Base-by-base conservation (phyloP, 2,329 filamentous ascomycete species). In the Bipolaris bicolor region DNA sequence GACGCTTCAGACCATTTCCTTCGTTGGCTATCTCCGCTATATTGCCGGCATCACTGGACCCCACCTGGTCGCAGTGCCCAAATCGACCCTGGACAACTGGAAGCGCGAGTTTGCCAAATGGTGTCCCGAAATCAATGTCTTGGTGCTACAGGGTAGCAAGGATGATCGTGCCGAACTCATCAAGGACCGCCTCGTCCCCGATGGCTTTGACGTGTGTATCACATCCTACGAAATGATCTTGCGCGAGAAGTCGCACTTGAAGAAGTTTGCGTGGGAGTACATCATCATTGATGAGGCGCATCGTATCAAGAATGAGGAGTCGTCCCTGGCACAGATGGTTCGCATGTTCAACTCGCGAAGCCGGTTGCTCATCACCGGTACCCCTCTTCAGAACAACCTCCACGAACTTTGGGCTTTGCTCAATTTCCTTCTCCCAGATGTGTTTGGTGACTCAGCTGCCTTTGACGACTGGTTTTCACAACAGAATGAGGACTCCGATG, bases 161-260 rank as follows among this genome's bases (percentile, higher is more conserved):
- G 95, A 99, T 7, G 92, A 97, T 78, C 90, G 95, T 43, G 86
- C 92, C 61, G 82, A 87, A 46, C 83, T 99, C 52, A 98, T 99
- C 77, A 91, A 92, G 64, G 91, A 97, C 15, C 90, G 91, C 4
- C 83, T 99, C n/a, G 84, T 96, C 16, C 91, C 96, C 58, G 92
- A 97, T 76, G 91, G 96, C 65, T 99, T 99, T 67, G 95, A 99
- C 70, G 94, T 98, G 16, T 97, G 94, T 79, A 91, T 99, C 74
- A 99, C 95, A 13, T 97, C 93, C 76, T 99, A 99, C 79, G 95
- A 99, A 77, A 98, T 99, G 94, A 92, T 99, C 58, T 83, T 99
- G 11, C 88, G 95, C 56, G 95, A 99, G 75, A 98, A 99, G 80
- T 83, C 90, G 1, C 92, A 97, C 67, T 78, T 99, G 65, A 97